Conservation (phyloP, 208 protist genomes). For the Trypanosoma boissoni region DNA sequence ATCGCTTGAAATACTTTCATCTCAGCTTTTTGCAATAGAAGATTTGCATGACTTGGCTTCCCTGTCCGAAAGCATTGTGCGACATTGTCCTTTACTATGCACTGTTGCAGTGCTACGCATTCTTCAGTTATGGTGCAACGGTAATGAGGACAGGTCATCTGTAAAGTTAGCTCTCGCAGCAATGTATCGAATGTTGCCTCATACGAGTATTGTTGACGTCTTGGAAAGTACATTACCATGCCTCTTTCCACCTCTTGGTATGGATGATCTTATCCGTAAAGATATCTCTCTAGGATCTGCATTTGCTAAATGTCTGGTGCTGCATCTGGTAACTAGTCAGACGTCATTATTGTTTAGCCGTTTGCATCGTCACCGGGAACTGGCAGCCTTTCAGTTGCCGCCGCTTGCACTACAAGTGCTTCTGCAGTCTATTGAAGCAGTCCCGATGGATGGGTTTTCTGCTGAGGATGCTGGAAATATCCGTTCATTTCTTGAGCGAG, state of each 20-base stretch:
- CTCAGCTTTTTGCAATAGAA: constrained; percentile 2
- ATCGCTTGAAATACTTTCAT: constrained; percentile 15
- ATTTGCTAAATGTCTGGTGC: constrained; percentile 18
- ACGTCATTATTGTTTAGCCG: constrained; percentile 19
- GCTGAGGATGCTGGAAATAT: constrained; percentile 7
- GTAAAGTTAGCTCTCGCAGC: constrained; percentile 6
- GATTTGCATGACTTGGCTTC: constrained; percentile 5
- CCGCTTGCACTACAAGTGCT: constrained; percentile 13
- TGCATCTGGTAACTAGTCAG: constrained; percentile 7
- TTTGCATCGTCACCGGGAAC: constrained; percentile 20
- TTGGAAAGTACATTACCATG: constrained; percentile 10
- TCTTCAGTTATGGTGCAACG: constrained; percentile 10
- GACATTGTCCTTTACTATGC: constrained; percentile 16
- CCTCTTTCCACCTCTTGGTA: background rate
- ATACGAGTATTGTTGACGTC: constrained; percentile 16
- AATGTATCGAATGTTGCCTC: constrained; percentile 23
- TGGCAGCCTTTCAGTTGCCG: constrained; percentile 22
- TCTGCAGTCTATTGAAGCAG: constrained; percentile 14
- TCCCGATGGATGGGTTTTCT: constrained; percentile 2
- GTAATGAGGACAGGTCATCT: background rate
- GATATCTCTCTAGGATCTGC: too few relatives aligned
- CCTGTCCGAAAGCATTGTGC: constrained; percentile 12
- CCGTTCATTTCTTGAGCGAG: constrained; percentile 15
- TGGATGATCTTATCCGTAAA: background rate
- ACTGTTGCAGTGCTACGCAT: constrained; percentile 17